phyloP scores from a whole-genome alignment of 2,329 filamentous ascomycete genomes.

The Teratosphaeria epicoccoides region DNA sequence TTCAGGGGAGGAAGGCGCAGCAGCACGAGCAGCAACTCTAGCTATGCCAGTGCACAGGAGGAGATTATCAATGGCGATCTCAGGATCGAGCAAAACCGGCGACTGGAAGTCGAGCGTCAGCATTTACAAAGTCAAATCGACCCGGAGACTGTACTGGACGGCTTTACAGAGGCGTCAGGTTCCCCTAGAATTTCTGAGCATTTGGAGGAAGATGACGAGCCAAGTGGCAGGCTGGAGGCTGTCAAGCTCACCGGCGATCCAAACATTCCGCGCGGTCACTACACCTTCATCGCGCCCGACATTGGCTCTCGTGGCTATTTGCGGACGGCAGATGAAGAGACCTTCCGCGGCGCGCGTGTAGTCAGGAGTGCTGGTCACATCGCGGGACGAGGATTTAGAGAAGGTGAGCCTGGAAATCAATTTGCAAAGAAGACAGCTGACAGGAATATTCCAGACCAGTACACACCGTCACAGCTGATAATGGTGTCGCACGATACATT shows the following conservation, averaged over 20 bases:
- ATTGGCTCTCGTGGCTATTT: slow-evolving; percentile 58
- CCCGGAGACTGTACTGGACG: background rate
- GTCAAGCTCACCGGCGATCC: slow-evolving; percentile 88
- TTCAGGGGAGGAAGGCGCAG: slow-evolving; percentile 17
- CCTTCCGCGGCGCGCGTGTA: slow-evolving; percentile 63
- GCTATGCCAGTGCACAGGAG: slow-evolving; percentile 20
- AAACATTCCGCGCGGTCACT: slow-evolving; percentile 78
- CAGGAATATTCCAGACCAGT: slow-evolving; percentile 48
- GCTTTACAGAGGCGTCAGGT: background rate
- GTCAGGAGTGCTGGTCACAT: slow-evolving; percentile 70
- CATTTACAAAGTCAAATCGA: background rate
- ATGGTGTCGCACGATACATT: slow-evolving; percentile 66
- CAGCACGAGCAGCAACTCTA: slow-evolving; percentile 12
- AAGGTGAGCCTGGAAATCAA: slow-evolving; percentile 46
- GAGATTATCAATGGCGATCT: slow-evolving; percentile 2
- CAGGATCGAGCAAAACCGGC: background rate
- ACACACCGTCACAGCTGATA: slow-evolving; percentile 64
- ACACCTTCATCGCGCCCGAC: slow-evolving; percentile 70
- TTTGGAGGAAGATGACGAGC: slow-evolving; percentile 18
- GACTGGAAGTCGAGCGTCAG: background rate
- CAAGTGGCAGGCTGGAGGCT: slow-evolving; percentile 62
- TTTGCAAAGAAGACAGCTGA: slow-evolving; percentile 1
- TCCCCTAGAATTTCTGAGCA: background rate
- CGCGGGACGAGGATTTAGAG: slow-evolving; percentile 58
- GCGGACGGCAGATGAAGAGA: slow-evolving; percentile 51